phyloP scores from a whole-genome alignment of 2,329 filamentous ascomycete genomes.

The Claviceps humidiphila region DNA sequence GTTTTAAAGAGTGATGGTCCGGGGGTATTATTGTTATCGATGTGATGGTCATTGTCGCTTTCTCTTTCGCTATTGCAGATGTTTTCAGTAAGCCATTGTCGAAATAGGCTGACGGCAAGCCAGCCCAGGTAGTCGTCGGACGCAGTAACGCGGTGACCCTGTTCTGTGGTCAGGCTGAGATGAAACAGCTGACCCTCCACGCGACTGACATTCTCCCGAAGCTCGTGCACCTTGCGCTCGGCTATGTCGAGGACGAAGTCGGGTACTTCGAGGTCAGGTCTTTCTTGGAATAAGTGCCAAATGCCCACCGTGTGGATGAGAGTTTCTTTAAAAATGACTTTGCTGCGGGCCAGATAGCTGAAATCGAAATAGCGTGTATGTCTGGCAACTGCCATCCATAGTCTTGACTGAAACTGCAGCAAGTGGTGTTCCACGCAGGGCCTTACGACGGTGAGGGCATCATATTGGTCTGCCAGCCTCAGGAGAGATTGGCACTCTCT shows the following conservation, averaged over 20 bases:
- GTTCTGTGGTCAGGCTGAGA: constrained; percentile 61
- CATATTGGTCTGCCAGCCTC: constrained; percentile 84
- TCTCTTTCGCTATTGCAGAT: constrained; percentile 31
- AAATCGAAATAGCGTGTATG: constrained; percentile 84
- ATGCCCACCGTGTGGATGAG: constrained; percentile 89
- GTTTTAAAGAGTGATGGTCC: constrained; percentile 40
- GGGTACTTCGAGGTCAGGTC: constrained; percentile 61
- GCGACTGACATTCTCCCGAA: constrained; percentile 68
- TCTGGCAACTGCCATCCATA: constrained; percentile 95
- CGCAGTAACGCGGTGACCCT: constrained; percentile 73
- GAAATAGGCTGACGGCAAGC: constrained; percentile 75
- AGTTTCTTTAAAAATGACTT: constrained; percentile 75
- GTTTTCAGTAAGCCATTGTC: constrained; percentile 87
- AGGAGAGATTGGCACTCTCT: constrained; percentile 87
- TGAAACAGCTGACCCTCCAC: constrained; percentile 75
- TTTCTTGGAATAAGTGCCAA: constrained; percentile 72
- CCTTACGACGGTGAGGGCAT: constrained; percentile 75
- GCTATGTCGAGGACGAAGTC: constrained; percentile 74
- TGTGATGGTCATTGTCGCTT: neutral
- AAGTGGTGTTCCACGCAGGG: constrained; percentile 88
- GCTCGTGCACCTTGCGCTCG: constrained; percentile 87
- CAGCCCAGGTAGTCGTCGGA: constrained; percentile 74
- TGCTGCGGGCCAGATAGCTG: constrained; percentile 71
- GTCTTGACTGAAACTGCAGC: constrained; percentile 74
- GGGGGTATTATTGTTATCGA: constrained; percentile 16